Percentiles rank a stretch among this genome's conserved stretches.
phyloP scores from a whole-genome alignment of 371 early-diverging fungal genomes.

The Umbelopsis sp. region DNA sequence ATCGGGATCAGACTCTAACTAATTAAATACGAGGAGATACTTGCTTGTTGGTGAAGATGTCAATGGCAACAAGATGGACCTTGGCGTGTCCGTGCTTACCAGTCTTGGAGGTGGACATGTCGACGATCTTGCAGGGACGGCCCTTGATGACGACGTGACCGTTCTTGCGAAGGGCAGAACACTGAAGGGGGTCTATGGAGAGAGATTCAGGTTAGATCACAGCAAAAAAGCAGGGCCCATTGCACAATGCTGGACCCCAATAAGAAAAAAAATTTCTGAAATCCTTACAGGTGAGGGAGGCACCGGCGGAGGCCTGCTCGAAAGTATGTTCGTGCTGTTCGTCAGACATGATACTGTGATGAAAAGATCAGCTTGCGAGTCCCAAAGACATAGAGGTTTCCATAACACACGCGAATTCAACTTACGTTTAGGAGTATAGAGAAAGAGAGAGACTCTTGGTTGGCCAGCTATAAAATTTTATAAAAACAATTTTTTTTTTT shows the following conservation, averaged over 20 bases:
- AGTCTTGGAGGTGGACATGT: conserved; percentile 95
- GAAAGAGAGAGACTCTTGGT: conserved; percentile 7
- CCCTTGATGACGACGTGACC: conserved; percentile 98
- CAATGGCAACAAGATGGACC: conserved; percentile 94
- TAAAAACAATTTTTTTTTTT: conserved; percentile 18
- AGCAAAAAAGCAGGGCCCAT: too few relatives aligned
- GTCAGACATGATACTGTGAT: conserved; percentile 50
- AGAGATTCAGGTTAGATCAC: background rate
- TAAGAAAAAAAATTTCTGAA: background rate
- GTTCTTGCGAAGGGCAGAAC: conserved; percentile 98
- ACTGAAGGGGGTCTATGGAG: conserved; percentile 85
- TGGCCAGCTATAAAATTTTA: conserved; percentile 12
- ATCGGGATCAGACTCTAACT: too few relatives aligned
- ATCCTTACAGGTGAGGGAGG: conserved; percentile 74
- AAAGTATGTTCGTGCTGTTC: conserved; percentile 73
- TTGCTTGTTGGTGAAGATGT: conserved; percentile 97
- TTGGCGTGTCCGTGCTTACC: conserved; percentile 99
- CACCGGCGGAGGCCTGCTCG: conserved; percentile 79
- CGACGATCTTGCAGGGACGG: conserved; percentile 99
- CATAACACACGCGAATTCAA: background rate
- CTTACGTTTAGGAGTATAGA: conserved; percentile 9
- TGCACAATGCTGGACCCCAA: background rate
- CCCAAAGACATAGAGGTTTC: background rate
- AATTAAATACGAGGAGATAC: conserved; percentile 22
- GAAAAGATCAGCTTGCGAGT: background rate